Evolutionary conservation across 75 land plant genomes (phyloP), one percentile per base, ranked within the genome.

Genomic region (Isoetes taiwanensis): DNA sequence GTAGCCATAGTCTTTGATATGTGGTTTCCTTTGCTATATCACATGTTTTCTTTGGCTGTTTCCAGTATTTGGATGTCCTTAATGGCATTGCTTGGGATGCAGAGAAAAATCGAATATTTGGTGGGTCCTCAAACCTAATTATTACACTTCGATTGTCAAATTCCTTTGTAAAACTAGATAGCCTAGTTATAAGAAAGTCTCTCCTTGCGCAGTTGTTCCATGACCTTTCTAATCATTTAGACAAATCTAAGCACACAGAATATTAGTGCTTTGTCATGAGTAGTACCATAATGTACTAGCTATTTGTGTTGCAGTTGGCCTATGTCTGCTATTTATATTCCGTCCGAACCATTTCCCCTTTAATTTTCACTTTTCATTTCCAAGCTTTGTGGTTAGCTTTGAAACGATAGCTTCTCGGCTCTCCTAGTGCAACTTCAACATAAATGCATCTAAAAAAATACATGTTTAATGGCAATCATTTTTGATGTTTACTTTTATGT

Each of bases 71-170:
- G 46, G 97, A 90, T 76, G 97, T 90, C 53, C 64, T 90, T 30
- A 91, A 91, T 77, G 98, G 98, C 24, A 91, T 91, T 58, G 98
- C 98, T 41, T 91, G 98, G 98, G 98, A 91, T 61, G 32, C 43
- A 3, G 69, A 68, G 20, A 59, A 63, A 0, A 71, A 73, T 9
- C 80, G 88, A 43, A 25, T 86, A 41, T 91, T 83, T 68, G 97
- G 97, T 91, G 59, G 67, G 78, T 40, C 32, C 61, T 48, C 24
- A 31, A 11, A 32, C n/a, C 35, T 1, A 28, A 25, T n/a, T 21
- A 21, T 10, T 16, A 40, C n/a, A 34, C 1, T 37, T 56, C 26
- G 3, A 28, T 9, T 1, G 28, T 56, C n/a, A n/a, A n/a, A n/a
- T 35, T 39, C 38, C 33, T 26, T 55, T 48, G 6, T 10, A 48